These are phyloP conservation scores for Trichophyton rubrum DNA, from an alignment of 2,329 filamentous ascomycete genomes.

Conservation along the genomic window DNA sequence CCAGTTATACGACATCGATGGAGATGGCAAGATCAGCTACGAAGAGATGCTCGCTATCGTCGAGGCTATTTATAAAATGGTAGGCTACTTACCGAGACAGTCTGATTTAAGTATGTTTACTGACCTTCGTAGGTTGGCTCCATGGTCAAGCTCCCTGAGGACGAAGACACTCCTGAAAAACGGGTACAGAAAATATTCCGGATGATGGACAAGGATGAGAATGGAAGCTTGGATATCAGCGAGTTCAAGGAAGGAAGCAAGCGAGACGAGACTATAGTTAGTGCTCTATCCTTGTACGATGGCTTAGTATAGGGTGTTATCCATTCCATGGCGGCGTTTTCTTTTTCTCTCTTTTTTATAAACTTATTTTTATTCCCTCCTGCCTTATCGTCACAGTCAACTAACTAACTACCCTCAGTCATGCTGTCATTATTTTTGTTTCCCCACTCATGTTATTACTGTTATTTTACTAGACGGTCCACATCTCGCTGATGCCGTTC, in stretches of 20 bases:
- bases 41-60: constrained; percentile 98
- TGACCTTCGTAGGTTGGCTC: constrained; percentile 61
- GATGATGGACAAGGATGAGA: constrained; percentile 99
- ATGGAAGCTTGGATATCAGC: constrained; percentile 88
- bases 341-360: neutral
- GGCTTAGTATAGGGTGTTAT: constrained; percentile 58
- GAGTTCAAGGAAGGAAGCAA: constrained; percentile 99
- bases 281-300: constrained; percentile 89
- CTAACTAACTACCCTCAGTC: neutral
- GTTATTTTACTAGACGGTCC: neutral
- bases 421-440: neutral
- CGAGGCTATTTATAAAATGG: constrained; percentile 99
- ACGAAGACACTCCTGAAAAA: constrained; percentile 98
- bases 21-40: constrained; percentile 97
- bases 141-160: constrained; percentile 97
- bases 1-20: constrained; percentile 97
- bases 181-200: constrained; percentile 95
- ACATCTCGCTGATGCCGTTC: constrained; percentile 2
- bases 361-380: too few relatives aligned
- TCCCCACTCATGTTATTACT: neutral
- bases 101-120: neutral
- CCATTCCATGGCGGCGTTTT: neutral
- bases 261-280: constrained; percentile 97
- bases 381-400: neutral
- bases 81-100: constrained; percentile 30